Percentiles rank a stretch among this genome's conserved stretches.
Conservation (phyloP, 306 rosid species). For the Quercus variabilis region DNA sequence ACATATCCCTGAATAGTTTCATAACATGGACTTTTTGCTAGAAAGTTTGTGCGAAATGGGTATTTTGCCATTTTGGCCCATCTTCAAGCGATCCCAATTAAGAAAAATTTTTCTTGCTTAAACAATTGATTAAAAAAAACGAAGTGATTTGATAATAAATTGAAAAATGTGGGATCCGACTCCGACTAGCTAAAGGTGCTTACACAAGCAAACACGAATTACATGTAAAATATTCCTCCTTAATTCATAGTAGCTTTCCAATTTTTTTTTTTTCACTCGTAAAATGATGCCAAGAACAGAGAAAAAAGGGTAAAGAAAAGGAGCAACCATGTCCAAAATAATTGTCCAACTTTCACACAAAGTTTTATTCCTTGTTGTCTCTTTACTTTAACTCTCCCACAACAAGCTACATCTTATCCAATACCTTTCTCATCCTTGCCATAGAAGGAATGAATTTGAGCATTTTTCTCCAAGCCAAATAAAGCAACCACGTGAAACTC, state of each 20-base stretch:
- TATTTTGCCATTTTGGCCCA: too few relatives aligned
- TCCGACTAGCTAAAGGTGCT: not conserved
- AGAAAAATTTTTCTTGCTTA: too few relatives aligned
- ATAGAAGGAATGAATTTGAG: not conserved
- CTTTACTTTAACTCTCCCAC: not conserved
- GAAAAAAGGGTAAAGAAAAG: not conserved
- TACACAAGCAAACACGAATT: not conserved
- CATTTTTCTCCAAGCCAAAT: not conserved
- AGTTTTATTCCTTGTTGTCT: not conserved
- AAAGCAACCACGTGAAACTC: not conserved
- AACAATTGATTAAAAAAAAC: too few relatives aligned
- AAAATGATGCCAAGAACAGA: not conserved
- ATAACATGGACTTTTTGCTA: too few relatives aligned
- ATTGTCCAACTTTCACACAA: not conserved
- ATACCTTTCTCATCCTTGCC: not conserved
- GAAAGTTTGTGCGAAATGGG: too few relatives aligned
- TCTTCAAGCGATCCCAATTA: too few relatives aligned
- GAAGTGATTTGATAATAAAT: not conserved
- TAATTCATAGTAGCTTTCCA: not conserved
- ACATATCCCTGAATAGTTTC: too few relatives aligned
- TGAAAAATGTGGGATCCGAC: not conserved
- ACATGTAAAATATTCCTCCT: not conserved
- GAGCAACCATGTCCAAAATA: too few relatives aligned
- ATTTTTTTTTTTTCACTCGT: not conserved
- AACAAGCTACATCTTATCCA: not conserved